These are phyloP conservation scores for Penicillium ochrochloron DNA, from an alignment of 495 filamentous ascomycete genomes.

Conservation along the genomic window DNA sequence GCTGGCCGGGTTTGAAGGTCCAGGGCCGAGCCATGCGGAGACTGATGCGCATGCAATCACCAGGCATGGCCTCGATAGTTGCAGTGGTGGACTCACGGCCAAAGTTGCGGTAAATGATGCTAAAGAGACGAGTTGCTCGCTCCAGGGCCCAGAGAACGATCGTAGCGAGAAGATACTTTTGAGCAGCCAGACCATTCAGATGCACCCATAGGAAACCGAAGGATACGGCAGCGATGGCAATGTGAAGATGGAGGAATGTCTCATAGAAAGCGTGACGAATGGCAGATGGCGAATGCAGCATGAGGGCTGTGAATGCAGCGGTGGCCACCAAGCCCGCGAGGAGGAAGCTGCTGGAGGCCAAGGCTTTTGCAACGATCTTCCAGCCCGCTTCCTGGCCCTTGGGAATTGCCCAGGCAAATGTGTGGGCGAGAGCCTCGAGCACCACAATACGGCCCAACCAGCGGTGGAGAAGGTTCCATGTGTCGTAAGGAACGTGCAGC, in stretches of 20 bases:
- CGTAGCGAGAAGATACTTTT: slow-evolving; percentile 67
- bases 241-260: slow-evolving; percentile 85
- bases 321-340: slow-evolving; percentile 55
- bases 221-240: slow-evolving; percentile 64
- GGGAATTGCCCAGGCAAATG: slow-evolving; percentile 66
- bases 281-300: slow-evolving; percentile 71
- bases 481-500: slow-evolving; percentile 72
- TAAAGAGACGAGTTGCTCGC: slow-evolving; percentile 67
- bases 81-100: slow-evolving; percentile 68
- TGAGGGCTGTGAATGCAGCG: slow-evolving; percentile 57
- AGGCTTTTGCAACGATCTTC: slow-evolving; percentile 52
- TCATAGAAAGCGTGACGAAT: slow-evolving; percentile 96
- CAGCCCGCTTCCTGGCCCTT: slow-evolving; percentile 71
- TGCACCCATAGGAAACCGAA: slow-evolving; percentile 76
- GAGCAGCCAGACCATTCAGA: slow-evolving; percentile 65
- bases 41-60: slow-evolving; percentile 82
- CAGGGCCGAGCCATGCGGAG: slow-evolving; percentile 77
- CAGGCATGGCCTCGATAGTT: slow-evolving; percentile 74
- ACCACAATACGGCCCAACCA: slow-evolving; percentile 79
- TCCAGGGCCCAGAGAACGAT: slow-evolving; percentile 80
- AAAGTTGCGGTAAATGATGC: slow-evolving; percentile 73
- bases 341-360: slow-evolving; percentile 61
- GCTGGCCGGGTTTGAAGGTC: slow-evolving; percentile 80
- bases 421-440: slow-evolving; percentile 66
- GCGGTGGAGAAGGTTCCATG: slow-evolving; percentile 79